phyloP scores from a whole-genome alignment of 164 flowering plant genomes.

The Vitis rupestris region DNA sequence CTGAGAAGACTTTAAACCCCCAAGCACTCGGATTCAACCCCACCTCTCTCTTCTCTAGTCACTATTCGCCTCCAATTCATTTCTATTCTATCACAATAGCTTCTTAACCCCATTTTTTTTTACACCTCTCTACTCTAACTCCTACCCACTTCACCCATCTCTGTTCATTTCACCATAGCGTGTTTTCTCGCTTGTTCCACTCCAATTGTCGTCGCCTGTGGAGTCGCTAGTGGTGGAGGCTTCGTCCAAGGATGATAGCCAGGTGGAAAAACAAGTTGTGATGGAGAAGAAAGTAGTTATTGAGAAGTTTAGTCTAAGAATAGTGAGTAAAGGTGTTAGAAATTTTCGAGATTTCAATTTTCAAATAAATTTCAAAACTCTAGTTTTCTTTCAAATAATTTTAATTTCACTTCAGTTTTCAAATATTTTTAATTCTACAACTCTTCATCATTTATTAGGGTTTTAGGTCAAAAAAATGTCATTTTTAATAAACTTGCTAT shows the following conservation, averaged over 20 bases:
- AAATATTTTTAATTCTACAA: no score
- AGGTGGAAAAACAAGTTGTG: no score
- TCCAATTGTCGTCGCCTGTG: background rate
- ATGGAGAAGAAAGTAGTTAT: background rate
- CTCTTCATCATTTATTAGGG: no score
- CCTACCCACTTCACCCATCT: background rate
- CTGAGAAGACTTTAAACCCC: slow-evolving; percentile 10
- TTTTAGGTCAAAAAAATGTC: no score
- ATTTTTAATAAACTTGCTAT: no score
- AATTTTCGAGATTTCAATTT: no score
- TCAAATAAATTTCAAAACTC: no score
- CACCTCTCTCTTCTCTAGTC: background rate
- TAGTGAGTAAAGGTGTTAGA: background rate
- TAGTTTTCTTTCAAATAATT: no score
- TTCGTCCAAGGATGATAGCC: no score
- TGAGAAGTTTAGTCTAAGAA: background rate
- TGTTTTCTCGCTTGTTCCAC: background rate
- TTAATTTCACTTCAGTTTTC: no score
- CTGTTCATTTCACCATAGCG: no score
- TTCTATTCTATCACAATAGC: background rate
- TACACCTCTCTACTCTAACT: background rate
- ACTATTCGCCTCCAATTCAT: background rate
- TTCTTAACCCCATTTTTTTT: background rate
- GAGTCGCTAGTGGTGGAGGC: no score
- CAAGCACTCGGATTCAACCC: slow-evolving; percentile 12